phyloP scores from a whole-genome alignment of 805 yeast genomes.

The Spathaspora girioi region DNA sequence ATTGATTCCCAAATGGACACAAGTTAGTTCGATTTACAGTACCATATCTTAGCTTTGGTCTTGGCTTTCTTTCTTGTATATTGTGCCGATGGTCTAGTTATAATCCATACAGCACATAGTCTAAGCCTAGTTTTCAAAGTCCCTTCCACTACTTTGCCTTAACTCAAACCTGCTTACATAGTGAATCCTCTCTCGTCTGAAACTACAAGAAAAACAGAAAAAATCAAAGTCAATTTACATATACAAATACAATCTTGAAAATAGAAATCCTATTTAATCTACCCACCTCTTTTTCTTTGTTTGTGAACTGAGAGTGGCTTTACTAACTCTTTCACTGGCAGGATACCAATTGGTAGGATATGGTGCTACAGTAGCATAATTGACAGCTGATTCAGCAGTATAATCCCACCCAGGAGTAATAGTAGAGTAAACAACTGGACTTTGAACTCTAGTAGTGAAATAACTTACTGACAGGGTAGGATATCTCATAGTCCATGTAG shows the following conservation, averaged over 20 bases:
- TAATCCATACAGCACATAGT: too few species aligned
- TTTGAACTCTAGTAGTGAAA: constrained; percentile 43
- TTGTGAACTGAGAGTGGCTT: constrained; percentile 33
- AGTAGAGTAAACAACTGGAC: constrained; percentile 58
- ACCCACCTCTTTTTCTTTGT: constrained; percentile 38
- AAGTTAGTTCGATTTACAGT: too few species aligned
- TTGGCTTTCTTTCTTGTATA: too few species aligned
- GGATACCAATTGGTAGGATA: constrained; percentile 63
- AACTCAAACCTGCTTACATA: too few species aligned
- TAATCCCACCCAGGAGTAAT: constrained; percentile 84
- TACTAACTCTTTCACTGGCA: constrained; percentile 50
- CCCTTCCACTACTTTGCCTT: too few species aligned
- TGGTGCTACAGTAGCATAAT: constrained; percentile 70
- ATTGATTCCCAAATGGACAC: too few species aligned
- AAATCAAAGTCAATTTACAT: neutral
- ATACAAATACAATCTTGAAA: neutral
- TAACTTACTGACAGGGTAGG: constrained; percentile 63
- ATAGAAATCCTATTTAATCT: constrained; percentile 14
- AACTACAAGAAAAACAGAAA: neutral
- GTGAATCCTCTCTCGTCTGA: neutral
- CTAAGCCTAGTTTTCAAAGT: too few species aligned
- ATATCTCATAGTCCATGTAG: constrained; percentile 61
- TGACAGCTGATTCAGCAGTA: constrained; percentile 55
- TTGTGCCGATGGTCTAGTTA: too few species aligned
- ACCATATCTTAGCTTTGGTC: too few species aligned